phyloP scores from a whole-genome alignment of 2,329 filamentous ascomycete species.

The Pseudopyrenochaeta lycopersici region DNA sequence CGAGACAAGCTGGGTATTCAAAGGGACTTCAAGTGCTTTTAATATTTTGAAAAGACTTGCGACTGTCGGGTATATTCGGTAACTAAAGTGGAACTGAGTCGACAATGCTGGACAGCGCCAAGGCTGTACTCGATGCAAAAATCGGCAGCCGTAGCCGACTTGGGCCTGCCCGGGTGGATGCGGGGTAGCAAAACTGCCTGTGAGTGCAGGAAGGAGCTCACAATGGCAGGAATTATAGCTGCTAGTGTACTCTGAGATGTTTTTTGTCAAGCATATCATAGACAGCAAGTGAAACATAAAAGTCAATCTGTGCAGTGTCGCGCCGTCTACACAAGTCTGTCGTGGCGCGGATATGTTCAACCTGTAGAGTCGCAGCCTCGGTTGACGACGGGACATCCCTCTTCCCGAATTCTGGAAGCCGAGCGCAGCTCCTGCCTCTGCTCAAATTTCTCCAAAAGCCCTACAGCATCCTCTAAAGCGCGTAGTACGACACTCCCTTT shows the following conservation, averaged over 20 bases:
- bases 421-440: slow-evolving; percentile 27
- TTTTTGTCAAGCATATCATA: too few species aligned
- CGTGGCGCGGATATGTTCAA: slow-evolving; percentile 16
- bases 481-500: slow-evolving; percentile 46
- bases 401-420: slow-evolving; percentile 35
- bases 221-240: not conserved
- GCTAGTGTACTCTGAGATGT: too few species aligned
- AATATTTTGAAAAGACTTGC: not conserved
- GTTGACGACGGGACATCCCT: slow-evolving; percentile 40
- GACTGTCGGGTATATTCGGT: not conserved
- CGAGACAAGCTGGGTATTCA: too few species aligned
- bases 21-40: not conserved
- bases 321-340: not conserved
- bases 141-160: slow-evolving; percentile 10
- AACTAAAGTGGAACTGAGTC: not conserved
- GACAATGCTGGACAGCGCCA: not conserved
- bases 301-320: not conserved
- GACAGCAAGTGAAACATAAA: too few species aligned
- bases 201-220: not conserved
- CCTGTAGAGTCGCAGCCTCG: slow-evolving; percentile 34
- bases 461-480: slow-evolving; percentile 26
- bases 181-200: slow-evolving; percentile 18
- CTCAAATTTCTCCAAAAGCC: slow-evolving; percentile 32
- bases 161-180: slow-evolving; percentile 9
- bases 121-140: too few species aligned